Percentiles rank a stretch among this genome's conserved stretches.
phyloP scores from a whole-genome alignment of 306 rosid genomes.

The Castanospermum australe region DNA sequence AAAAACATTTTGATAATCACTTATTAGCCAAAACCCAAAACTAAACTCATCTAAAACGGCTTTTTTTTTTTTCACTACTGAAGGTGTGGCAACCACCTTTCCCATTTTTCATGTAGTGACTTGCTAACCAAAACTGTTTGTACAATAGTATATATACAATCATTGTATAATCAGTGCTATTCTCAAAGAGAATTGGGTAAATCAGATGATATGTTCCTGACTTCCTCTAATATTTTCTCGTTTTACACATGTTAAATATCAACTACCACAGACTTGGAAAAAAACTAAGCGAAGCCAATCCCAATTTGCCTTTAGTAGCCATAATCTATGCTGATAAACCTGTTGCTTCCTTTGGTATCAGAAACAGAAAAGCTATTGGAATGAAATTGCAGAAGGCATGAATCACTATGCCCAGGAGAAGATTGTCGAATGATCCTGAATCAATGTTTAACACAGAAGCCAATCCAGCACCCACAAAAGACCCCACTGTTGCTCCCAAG shows the following conservation, averaged over 20 bases:
- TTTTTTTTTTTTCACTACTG: not conserved
- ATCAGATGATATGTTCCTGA: not conserved
- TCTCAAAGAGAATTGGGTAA: not conserved
- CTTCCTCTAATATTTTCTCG: conserved; percentile 13
- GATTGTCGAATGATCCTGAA: conserved; percentile 83
- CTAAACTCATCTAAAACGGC: too few relatives aligned
- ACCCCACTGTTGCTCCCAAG: conserved; percentile 65
- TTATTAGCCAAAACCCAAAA: not conserved
- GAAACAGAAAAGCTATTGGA: conserved; percentile 70
- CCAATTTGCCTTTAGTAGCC: not conserved
- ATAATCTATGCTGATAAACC: conserved; percentile 58
- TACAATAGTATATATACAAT: conserved; percentile 4
- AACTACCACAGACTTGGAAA: conserved; percentile 13
- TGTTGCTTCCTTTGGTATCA: conserved; percentile 86
- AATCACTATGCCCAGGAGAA: conserved; percentile 54
- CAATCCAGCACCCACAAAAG: conserved; percentile 73
- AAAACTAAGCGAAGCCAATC: not conserved
- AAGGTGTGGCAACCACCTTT: not conserved
- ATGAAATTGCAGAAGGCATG: conserved; percentile 67
- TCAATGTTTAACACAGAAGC: conserved; percentile 69
- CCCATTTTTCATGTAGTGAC: not conserved
- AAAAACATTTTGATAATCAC: not conserved
- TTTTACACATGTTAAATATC: conserved; percentile 30
- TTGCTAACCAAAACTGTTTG: conserved; percentile 14
- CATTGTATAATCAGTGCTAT: conserved; percentile 10